Evolutionary conservation across 208 protist species (phyloP).

Genomic region (Acanthamoeba healyi): DNA sequence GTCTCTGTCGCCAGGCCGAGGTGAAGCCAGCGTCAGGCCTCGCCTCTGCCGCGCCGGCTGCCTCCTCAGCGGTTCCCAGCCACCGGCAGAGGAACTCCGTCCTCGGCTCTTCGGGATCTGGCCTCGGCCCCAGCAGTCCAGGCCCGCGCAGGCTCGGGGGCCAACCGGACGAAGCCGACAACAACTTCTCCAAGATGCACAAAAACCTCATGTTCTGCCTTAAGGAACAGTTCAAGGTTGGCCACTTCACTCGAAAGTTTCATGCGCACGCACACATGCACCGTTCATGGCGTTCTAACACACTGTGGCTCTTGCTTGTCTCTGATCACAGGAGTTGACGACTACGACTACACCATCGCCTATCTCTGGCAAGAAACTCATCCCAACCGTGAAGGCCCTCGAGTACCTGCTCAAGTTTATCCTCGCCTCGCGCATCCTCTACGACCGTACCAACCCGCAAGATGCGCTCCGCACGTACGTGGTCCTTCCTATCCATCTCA

Average conservation of each 20-base stretch:
- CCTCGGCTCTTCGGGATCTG: background rate
- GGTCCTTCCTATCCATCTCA: too few relatives aligned
- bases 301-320: background rate
- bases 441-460: conserved; percentile 60
- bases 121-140: background rate
- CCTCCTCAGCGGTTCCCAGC: background rate
- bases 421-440: conserved; percentile 46
- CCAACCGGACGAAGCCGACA: background rate
- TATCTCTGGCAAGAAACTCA: conserved; percentile 63
- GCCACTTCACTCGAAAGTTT: background rate
- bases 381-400: conserved; percentile 75
- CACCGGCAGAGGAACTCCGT: conserved; percentile 3
- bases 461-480: conserved; percentile 57
- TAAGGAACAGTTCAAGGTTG: conserved; percentile 64
- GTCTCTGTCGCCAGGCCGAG: background rate
- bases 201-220: conserved; percentile 71
- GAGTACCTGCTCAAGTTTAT: conserved; percentile 83
- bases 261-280: background rate
- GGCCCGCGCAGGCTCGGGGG: background rate
- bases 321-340: background rate
- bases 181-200: conserved; percentile 74
- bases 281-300: too few relatives aligned
- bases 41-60: background rate
- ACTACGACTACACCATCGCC: conserved; percentile 6
- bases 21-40: background rate